Conservation (phyloP, 2,329 filamentous ascomycete genomes). For the Neodidymelliopsis sp. region DNA sequence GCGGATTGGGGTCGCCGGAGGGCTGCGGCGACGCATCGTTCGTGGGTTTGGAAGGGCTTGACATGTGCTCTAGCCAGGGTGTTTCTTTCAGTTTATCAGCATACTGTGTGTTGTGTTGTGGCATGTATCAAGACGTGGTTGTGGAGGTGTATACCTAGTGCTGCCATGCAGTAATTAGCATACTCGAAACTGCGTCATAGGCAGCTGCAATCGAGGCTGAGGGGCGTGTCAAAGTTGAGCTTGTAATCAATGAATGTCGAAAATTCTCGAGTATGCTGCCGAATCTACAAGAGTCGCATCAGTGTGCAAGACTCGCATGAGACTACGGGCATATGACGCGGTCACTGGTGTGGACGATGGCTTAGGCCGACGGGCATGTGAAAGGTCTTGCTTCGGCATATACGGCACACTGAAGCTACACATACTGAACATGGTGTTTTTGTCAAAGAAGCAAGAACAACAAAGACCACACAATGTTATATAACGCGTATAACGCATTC, state of each 20-base stretch:
- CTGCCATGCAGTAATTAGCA: conserved; percentile 49
- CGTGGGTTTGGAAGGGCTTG: conserved; percentile 45
- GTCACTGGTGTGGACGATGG: conserved; percentile 22
- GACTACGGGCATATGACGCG: conserved; percentile 22
- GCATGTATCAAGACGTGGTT: conserved; percentile 16
- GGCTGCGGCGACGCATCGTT: conserved; percentile 49
- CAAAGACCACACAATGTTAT: too few relatives aligned
- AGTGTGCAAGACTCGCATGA: conserved; percentile 13
- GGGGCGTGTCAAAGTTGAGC: conserved; percentile 18
- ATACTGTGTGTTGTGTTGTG: conserved; percentile 27
- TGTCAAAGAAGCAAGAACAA: too few relatives aligned
- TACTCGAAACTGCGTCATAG: conserved; percentile 47
- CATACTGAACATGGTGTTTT: too few relatives aligned
- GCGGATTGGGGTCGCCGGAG: conserved; percentile 59
- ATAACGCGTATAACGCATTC: not conserved
- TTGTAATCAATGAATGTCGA: not conserved
- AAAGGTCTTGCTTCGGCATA: conserved; percentile 30
- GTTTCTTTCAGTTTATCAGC: conserved; percentile 47
- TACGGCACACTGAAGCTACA: conserved; percentile 15
- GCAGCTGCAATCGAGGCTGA: conserved; percentile 36
- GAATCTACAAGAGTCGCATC: not conserved
- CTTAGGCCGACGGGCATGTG: conserved; percentile 37
- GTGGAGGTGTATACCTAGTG: conserved; percentile 47
- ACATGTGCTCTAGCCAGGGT: conserved; percentile 54
- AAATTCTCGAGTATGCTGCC: not conserved